These are phyloP conservation scores for Penicillium tannophilum DNA, from an alignment of 495 filamentous ascomycete genomes.

Conservation along the genomic window DNA sequence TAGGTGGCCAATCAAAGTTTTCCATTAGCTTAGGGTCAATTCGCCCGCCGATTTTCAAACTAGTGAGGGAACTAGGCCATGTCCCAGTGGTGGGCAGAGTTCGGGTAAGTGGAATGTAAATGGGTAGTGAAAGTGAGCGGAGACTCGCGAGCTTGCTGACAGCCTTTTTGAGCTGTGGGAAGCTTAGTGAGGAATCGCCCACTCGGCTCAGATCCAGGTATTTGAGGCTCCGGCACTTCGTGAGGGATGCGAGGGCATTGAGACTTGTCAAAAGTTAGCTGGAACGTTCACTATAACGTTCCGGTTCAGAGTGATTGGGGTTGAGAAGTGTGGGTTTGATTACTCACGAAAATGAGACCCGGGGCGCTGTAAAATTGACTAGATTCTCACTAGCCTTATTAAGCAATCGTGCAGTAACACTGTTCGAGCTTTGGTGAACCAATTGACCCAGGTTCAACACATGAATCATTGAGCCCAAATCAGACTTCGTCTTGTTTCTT, in stretches of 20 bases:
- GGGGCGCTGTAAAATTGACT: constrained; percentile 65
- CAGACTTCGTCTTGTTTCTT: constrained; percentile 45
- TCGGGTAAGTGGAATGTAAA: constrained; percentile 38
- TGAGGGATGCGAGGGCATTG: constrained; percentile 64
- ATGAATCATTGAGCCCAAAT: constrained; percentile 58
- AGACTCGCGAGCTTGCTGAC: constrained; percentile 52
- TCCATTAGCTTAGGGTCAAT: background rate
- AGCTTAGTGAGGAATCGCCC: constrained; percentile 48
- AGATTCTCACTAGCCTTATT: constrained; percentile 59
- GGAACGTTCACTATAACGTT: too few relatives aligned
- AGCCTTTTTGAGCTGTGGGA: constrained; percentile 55
- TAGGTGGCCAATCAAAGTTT: background rate
- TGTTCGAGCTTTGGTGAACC: constrained; percentile 67
- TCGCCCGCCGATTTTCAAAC: background rate
- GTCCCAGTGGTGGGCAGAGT: constrained; percentile 10
- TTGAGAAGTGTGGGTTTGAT: background rate
- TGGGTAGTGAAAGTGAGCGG: constrained; percentile 56
- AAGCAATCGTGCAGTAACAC: constrained; percentile 64
- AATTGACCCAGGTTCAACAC: constrained; percentile 59
- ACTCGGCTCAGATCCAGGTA: constrained; percentile 63
- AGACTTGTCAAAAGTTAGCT: constrained; percentile 31
- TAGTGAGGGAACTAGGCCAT: constrained; percentile 1
- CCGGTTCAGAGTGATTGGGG: background rate
- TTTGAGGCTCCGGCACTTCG: constrained; percentile 58
- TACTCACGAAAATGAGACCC: constrained; percentile 53